Conservation (phyloP, 345 rosid species). For the Reutealis trisperma region DNA sequence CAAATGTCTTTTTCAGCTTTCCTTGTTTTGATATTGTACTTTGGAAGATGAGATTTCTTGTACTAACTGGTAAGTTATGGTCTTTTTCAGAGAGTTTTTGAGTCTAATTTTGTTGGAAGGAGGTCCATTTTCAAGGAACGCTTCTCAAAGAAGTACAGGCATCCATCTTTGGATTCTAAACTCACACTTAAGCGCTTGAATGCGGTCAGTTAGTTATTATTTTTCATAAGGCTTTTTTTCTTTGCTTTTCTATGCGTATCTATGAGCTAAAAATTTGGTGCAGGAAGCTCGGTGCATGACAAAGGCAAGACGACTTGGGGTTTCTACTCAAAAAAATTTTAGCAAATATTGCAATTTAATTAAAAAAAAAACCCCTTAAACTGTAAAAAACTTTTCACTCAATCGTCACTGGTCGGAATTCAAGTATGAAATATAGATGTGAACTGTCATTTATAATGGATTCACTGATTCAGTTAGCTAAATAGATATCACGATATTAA, state of each 20-base stretch:
- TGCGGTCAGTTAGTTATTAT: conserved; percentile 58
- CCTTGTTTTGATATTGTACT: not conserved
- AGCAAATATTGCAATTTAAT: no score
- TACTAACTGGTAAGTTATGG: not conserved
- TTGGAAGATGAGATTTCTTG: not conserved
- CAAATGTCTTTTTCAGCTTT: not conserved
- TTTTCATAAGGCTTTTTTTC: not conserved
- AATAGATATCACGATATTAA: no score
- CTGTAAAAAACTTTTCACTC: no score
- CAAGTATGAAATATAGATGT: no score
- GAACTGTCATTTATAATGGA: no score
- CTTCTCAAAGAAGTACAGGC: conserved; percentile 95
- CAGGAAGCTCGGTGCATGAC: conserved; percentile 96
- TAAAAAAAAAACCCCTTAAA: no score
- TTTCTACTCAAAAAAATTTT: conserved; percentile 53
- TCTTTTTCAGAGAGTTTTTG: conserved; percentile 70
- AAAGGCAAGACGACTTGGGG: conserved; percentile 89
- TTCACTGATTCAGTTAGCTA: no score
- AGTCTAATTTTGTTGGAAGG: conserved; percentile 74
- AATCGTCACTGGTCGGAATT: no score
- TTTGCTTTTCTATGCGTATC: not conserved
- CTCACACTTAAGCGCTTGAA: conserved; percentile 80
- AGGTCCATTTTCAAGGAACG: conserved; percentile 77
- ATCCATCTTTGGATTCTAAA: conserved; percentile 81
- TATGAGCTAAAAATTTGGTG: conserved; percentile 8